phyloP scores from a whole-genome alignment of 2,329 filamentous ascomycete genomes.

The Claviceps purpurea region DNA sequence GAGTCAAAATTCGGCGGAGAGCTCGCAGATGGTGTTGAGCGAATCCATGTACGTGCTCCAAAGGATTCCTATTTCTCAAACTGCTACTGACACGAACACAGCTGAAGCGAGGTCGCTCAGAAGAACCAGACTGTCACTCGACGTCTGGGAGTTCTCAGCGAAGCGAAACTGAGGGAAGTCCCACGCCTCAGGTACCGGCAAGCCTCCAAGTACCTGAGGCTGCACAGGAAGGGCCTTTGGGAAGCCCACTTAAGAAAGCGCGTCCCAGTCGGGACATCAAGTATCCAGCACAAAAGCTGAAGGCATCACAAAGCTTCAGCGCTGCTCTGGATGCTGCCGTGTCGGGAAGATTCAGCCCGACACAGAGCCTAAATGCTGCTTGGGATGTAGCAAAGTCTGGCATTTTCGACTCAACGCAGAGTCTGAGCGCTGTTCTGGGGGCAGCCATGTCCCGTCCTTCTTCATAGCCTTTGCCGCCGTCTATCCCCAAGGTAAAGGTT shows the following conservation, averaged over 20 bases:
- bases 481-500: neutral
- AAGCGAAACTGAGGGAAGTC: constrained; percentile 33
- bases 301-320: constrained; percentile 20
- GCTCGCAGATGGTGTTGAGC: constrained; percentile 65
- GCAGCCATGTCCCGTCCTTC: constrained; percentile 15
- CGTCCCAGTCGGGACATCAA: constrained; percentile 39
- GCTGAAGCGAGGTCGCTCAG: constrained; percentile 72
- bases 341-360: constrained; percentile 8
- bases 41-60: constrained; percentile 54
- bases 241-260: constrained; percentile 65
- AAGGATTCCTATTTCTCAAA: constrained; percentile 2
- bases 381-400: constrained; percentile 10
- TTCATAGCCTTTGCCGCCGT: constrained; percentile 1
- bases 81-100: constrained; percentile 21
- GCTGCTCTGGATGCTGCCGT: constrained; percentile 20
- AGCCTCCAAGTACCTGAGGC: constrained; percentile 10
- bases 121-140: constrained; percentile 44
- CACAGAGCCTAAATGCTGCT: constrained; percentile 23
- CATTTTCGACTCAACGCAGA: constrained; percentile 13
- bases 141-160: constrained; percentile 21
- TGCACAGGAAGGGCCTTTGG: constrained; percentile 33
- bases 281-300: constrained; percentile 12
- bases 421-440: constrained; percentile 22
- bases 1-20: constrained; percentile 61
- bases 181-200: constrained; percentile 9